Base-by-base conservation (phyloP, 140 eudicot genomes). In the Senecio squalidus region DNA sequence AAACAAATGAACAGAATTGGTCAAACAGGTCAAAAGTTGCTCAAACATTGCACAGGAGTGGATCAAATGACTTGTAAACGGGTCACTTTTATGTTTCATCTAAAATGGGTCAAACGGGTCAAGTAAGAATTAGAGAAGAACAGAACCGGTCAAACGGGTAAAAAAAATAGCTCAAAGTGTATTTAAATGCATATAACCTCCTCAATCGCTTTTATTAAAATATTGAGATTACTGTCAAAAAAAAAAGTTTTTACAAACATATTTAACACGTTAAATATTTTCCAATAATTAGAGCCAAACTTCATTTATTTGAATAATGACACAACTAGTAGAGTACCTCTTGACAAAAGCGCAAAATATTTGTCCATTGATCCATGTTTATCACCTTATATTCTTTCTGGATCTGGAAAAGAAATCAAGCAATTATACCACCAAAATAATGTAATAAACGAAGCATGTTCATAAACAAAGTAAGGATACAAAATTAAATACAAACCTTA, bases 381-480 rank as follows among this genome's bases (percentile, higher is more conserved):
- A 89, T 80, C 66, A 73, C 86, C 82, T 84, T 89, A 59, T 89
- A 84, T 15, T 89, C 97, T 27, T 41, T 84, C 74, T 89, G 97
- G 49, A 50, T 70, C 96, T 87, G 78, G 20, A 23, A 48, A 14
- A 30, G 14, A 23, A 58, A 61, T 30, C 16, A 0, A 34, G 13
- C n/a, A n/a, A n/a, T n/a, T 13, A 64, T 20, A 52, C 57, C 24
- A 36, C 36, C 39, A 59, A 31, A 51, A 17, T 49, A 2, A 6
- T 58, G n/a, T 6, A n/a, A 58, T 40, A 1, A 33, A 51, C 9
- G 21, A 59, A 59, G 14, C 13, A 66, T 18, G 20, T 14, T 44
- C 34, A 33, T 15, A 25, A 8, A 18, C 27, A 31, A 61, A 50
- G 9, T 15, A 15, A 6, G 9, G 22, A 31, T 24, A 43, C 16